Evolutionary conservation across 2,329 filamentous ascomycete genomes (phyloP), one percentile per base, ranked within the genome.

Genomic region (Aspergillus terreus): DNA sequence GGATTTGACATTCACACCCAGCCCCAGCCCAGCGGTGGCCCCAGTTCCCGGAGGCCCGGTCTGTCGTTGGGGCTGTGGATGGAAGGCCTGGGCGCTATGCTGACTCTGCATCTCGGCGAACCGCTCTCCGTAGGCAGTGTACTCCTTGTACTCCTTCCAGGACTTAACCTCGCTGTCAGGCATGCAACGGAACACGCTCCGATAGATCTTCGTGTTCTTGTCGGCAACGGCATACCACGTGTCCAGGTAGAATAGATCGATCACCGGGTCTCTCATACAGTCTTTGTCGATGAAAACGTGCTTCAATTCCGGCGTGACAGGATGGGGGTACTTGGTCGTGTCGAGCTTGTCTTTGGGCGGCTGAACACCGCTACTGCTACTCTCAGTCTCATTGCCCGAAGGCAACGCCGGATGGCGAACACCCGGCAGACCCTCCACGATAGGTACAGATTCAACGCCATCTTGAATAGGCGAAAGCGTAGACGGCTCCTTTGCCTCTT

Each of bases 181-280:
- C 88, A 95, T 95, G 71, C 92, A 96, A 44, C 92, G 85, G 76
- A 99, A 99, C 7, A 99, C 92, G 55, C 88, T 84, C 30, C 94
- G 87, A 74, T 89, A 99, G 44, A 99, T 82, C 67, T 91, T 92
- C 3, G 94, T 99, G 69, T 99, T 99, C 76, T 97, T 97, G 57
- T 88, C 85, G 1, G 94, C 94, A 48, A 91, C 85, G 15, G 84
- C 81, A 58, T 87, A 85, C 95, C 95, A 99, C 1, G 90, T 85
- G 56, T 95, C 88, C 43, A 94, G 83, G 67, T 90, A 88, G 71
- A 99, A 99, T 1, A 80, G 76, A 49, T 90, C 81, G 52, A 86
- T 85, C 38, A 99, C 74, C 0, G 95, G 94, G 70, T 99, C 94
- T 14, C 81, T 82, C 91, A 99, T 99, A 72, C 92, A 97, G 67